Evolutionary conservation across 306 rosid species (phyloP).

Genomic region (Geum urbanum): DNA sequence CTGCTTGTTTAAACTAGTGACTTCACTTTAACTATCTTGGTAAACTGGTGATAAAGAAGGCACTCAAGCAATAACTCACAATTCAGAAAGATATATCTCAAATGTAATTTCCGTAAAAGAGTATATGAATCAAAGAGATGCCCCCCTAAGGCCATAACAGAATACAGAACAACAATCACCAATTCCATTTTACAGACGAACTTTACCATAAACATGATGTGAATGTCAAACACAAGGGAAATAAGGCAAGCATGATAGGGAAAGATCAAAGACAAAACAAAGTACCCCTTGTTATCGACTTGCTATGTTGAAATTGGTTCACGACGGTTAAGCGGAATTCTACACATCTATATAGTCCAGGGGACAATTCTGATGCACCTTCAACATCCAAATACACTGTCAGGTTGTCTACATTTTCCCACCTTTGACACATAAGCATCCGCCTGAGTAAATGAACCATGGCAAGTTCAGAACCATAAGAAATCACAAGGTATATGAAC

Average conservation of each 20-base stretch:
- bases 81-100: too few species aligned
- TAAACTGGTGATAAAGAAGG: too few species aligned
- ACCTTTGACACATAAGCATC: neutral
- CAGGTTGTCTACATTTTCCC: neutral
- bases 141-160: neutral
- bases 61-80: too few species aligned
- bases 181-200: neutral
- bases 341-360: neutral
- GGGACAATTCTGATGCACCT: conserved; percentile 3
- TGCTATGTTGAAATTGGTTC: neutral
- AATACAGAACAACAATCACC: conserved; percentile 1
- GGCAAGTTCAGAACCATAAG: neutral
- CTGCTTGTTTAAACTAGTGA: too few species aligned
- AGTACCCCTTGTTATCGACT: neutral
- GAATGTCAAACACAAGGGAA: neutral
- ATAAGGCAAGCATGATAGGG: neutral
- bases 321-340: neutral
- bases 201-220: neutral
- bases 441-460: neutral
- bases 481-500: neutral
- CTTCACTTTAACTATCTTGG: too few species aligned
- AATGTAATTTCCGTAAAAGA: too few species aligned
- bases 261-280: neutral
- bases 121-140: too few species aligned
- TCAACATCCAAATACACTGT: neutral